Evolutionary conservation across 768 basidiomycete species (phyloP).

Genomic region (Lactarius deliciosus): DNA sequence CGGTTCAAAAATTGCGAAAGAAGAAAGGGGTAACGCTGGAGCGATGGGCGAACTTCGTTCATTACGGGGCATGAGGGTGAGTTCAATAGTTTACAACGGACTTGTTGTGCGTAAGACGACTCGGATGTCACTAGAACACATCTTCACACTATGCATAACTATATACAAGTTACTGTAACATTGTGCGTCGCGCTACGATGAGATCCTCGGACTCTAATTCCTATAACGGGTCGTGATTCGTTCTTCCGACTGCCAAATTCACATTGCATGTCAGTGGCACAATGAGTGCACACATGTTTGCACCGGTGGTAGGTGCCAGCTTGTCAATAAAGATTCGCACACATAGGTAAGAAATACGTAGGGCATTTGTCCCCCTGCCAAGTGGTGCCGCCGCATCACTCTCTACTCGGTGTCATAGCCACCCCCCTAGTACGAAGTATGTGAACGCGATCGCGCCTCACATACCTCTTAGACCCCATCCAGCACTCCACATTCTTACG

Average conservation of each 20-base stretch:
- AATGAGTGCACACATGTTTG: too few relatives aligned
- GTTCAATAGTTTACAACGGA: not conserved
- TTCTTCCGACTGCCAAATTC: too few relatives aligned
- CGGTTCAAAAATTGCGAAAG: conserved; percentile 6
- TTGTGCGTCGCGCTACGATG: not conserved
- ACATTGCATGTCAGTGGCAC: too few relatives aligned
- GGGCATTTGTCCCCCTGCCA: too few relatives aligned
- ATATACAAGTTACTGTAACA: not conserved
- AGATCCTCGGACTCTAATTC: too few relatives aligned
- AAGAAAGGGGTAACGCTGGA: conserved; percentile 16
- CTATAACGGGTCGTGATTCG: too few relatives aligned
- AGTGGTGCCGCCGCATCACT: too few relatives aligned
- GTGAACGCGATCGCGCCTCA: not conserved
- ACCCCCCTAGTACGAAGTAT: not conserved
- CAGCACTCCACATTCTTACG: not conserved
- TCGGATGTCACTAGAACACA: not conserved
- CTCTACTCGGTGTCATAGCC: too few relatives aligned
- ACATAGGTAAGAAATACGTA: too few relatives aligned
- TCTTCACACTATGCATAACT: not conserved
- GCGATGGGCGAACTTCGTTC: conserved; percentile 22
- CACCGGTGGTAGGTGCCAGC: too few relatives aligned
- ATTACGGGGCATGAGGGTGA: conserved; percentile 10
- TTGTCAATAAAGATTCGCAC: too few relatives aligned
- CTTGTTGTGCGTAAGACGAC: not conserved
- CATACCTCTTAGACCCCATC: not conserved